A percentile compares a stretch with the other conserved stretches of the same genome.
Conservation (phyloP, 805 yeast species). For the Wickerhamiella galacta region DNA sequence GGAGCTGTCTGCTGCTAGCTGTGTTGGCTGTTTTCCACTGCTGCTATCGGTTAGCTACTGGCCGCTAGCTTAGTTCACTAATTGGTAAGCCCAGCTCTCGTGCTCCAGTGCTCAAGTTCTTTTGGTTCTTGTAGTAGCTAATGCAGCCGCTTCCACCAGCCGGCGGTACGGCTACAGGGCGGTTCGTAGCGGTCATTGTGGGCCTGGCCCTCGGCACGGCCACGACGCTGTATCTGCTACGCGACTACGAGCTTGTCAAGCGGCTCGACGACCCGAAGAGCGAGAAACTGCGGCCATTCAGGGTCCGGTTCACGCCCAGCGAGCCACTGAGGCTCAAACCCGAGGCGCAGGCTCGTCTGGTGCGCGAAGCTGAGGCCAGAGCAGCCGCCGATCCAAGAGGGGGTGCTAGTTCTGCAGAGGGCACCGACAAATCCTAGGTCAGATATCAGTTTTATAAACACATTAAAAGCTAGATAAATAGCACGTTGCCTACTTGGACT, state of each 20-base stretch:
- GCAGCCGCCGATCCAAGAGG: too few species aligned
- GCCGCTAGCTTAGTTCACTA: too few species aligned
- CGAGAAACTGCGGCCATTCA: slow-evolving; percentile 15
- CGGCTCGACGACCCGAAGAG: slow-evolving; percentile 18
- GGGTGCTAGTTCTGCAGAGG: too few species aligned
- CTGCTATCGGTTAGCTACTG: too few species aligned
- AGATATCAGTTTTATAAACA: too few species aligned
- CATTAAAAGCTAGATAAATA: neutral
- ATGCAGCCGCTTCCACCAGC: slow-evolving; percentile 6
- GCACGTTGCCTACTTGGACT: neutral
- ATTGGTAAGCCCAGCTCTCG: neutral
- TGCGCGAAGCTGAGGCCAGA: neutral
- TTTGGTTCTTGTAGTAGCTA: too few species aligned
- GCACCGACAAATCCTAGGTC: too few species aligned
- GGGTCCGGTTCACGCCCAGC: slow-evolving; percentile 16
- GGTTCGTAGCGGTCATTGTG: slow-evolving; percentile 16
- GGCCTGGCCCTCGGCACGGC: slow-evolving; percentile 17
- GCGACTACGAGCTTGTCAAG: slow-evolving; percentile 19
- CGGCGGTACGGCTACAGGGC: slow-evolving; percentile 17
- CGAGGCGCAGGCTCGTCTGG: slow-evolving; percentile 10
- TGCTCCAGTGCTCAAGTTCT: neutral
- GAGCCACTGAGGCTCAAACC: slow-evolving; percentile 18
- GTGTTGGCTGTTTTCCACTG: too few species aligned
- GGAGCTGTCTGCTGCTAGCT: too few species aligned
- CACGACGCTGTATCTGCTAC: slow-evolving; percentile 15